A percentile compares a stretch with the other conserved stretches of the same genome.
Evolutionary conservation across 352 stramenopile species (phyloP).

Genomic region (Globisporangium nunn): DNA sequence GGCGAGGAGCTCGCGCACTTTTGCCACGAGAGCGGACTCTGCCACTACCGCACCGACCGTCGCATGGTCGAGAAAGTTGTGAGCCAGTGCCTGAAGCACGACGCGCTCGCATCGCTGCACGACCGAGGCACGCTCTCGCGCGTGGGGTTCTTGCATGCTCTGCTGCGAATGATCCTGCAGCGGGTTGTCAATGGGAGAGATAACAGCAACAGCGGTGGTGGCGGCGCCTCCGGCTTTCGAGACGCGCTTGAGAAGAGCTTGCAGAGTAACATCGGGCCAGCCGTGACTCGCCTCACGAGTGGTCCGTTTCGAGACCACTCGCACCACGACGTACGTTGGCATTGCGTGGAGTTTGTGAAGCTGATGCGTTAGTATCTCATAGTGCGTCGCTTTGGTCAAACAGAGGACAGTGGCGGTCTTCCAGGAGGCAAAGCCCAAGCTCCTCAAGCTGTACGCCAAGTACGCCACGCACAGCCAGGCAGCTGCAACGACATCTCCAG

Average conservation of each 20-base stretch:
- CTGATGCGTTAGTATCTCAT: not conserved
- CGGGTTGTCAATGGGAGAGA: constrained; percentile 10
- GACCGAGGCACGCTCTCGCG: constrained; percentile 49
- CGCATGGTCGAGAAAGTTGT: constrained; percentile 31
- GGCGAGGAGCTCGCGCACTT: constrained; percentile 64
- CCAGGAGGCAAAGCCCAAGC: constrained; percentile 68
- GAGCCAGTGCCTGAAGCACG: constrained; percentile 24
- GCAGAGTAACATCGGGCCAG: constrained; percentile 33
- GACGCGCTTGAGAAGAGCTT: constrained; percentile 42
- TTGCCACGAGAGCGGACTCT: constrained; percentile 60
- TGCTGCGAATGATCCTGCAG: constrained; percentile 35
- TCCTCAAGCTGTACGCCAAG: constrained; percentile 61
- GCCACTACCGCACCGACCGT: constrained; percentile 28
- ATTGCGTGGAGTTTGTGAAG: not conserved
- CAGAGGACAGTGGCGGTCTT: constrained; percentile 64
- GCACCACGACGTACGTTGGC: constrained; percentile 52
- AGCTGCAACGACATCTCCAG: not conserved
- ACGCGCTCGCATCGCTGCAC: constrained; percentile 39
- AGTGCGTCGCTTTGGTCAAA: not conserved
- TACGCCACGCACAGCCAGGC: constrained; percentile 27
- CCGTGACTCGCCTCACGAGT: constrained; percentile 48
- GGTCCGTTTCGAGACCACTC: constrained; percentile 70
- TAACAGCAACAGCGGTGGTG: constrained; percentile 1
- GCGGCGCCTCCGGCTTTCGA: not conserved
- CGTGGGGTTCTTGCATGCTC: constrained; percentile 62